Evolutionary conservation across 2,329 filamentous ascomycete genomes (phyloP), one percentile per base, ranked within the genome.

Genomic region (Fusarium goolgardi): DNA sequence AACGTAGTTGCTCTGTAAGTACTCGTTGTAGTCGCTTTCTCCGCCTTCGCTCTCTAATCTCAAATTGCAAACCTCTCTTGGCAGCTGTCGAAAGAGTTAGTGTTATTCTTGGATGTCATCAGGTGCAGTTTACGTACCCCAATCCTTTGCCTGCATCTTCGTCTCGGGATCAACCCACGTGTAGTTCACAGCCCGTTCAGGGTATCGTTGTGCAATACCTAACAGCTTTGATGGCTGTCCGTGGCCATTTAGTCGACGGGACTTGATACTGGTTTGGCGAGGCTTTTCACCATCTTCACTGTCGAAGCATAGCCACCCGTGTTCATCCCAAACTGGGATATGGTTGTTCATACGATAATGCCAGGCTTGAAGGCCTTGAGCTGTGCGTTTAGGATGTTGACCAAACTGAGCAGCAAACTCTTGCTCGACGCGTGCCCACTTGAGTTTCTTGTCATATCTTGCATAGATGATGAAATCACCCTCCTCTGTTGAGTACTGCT

Each of bases 121-220:
- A 4, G 25, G 20, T 9, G 20, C 8, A 29, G 27, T 9, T 29
- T 29, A 80, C 81, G 74, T 74, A 83, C 82, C 77, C 70, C 81
- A 77, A 51, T 80, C 74, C 44, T 73, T 74, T 6, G 80, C 78
- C 29, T 75, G 72, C 32, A 66, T 54, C 69, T 81, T 81, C 40
- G 80, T 65, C 43, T 79, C 77, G 1, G 72, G 47, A 23, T 79
- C 75, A 13, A 84, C 80, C 83, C 83, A 85, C 1, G 71, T 25
- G 67, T 84, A 85, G n/a, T 76, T 72, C 29, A 84, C 74, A 6
- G 82, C 82, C 20, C 81, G 78, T 55, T 84, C 82, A 0, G 83
- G 83, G 56, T 81, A 84, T 12, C 83, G 76, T 54, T 79, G 77
- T 0, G 76, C 78, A 11, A 80, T 71, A 4, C 78, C 78, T 11